Conservation (phyloP, 2,329 filamentous ascomycete genomes). For the Colletotrichum melonis region DNA sequence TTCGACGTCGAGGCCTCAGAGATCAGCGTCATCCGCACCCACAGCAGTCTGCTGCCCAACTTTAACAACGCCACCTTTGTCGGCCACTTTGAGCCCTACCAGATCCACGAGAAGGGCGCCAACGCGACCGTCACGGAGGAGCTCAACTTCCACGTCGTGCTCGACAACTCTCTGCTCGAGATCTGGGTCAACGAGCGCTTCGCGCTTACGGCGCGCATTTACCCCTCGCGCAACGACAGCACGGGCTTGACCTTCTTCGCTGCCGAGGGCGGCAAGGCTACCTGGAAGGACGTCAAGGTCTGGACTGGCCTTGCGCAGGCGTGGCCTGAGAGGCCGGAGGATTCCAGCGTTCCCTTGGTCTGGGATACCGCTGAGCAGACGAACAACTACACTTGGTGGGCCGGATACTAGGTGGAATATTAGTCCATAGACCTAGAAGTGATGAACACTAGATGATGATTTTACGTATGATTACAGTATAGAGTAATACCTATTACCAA, state of each 20-base stretch:
- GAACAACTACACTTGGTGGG: constrained; percentile 35
- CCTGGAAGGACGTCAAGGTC: constrained; percentile 30
- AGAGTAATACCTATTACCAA: constrained; percentile 3
- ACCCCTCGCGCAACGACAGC: constrained; percentile 36
- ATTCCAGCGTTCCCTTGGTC: constrained; percentile 26
- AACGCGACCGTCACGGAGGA: constrained; percentile 18
- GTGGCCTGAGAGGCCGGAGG: constrained; percentile 34
- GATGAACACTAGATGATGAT: background rate
- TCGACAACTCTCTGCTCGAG: constrained; percentile 36
- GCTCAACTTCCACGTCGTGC: constrained; percentile 29
- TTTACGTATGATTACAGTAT: constrained; percentile 2
- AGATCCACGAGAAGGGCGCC: background rate
- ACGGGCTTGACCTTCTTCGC: constrained; percentile 35
- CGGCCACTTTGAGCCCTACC: constrained; percentile 35
- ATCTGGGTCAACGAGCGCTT: constrained; percentile 38
- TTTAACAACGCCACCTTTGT: constrained; percentile 33
- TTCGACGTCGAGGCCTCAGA: constrained; percentile 22
- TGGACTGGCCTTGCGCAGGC: constrained; percentile 32
- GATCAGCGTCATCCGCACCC: constrained; percentile 30
- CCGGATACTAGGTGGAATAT: constrained; percentile 14
- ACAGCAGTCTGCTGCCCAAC: constrained; percentile 35
- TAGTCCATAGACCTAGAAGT: background rate
- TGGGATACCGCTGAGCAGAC: constrained; percentile 35
- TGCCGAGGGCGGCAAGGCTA: constrained; percentile 13
- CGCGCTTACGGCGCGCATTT: constrained; percentile 34